These are phyloP conservation scores for Pichia gijzeniarum DNA, from an alignment of 805 yeast species.

Conservation along the genomic window DNA sequence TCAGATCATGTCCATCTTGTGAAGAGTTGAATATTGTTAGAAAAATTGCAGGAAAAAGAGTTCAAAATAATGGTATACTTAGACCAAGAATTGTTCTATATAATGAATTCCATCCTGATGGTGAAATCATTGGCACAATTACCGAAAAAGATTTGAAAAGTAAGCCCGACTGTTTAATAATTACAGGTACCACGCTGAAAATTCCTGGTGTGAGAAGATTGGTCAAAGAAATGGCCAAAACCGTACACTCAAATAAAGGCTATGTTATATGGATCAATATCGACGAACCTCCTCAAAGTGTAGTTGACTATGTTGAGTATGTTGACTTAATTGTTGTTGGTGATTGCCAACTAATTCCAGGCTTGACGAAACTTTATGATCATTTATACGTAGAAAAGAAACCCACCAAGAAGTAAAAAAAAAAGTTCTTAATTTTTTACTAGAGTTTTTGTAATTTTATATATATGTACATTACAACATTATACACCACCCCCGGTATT, in stretches of 20 bases:
- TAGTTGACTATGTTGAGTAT: slow-evolving; percentile 42
- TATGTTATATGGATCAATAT: slow-evolving; percentile 56
- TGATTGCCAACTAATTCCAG: slow-evolving; percentile 55
- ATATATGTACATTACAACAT: not conserved
- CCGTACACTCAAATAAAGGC: slow-evolving; percentile 51
- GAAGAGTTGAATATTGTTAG: slow-evolving; percentile 51
- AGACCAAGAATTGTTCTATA: slow-evolving; percentile 65
- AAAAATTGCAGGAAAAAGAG: slow-evolving; percentile 54
- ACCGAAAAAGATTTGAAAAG: slow-evolving; percentile 58
- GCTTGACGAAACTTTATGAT: slow-evolving; percentile 22
- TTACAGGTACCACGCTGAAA: slow-evolving; percentile 80
- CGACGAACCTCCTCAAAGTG: slow-evolving; percentile 47
- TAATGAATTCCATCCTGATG: slow-evolving; percentile 79
- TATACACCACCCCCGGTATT: too few species aligned
- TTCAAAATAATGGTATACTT: slow-evolving; percentile 54
- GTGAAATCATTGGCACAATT: slow-evolving; percentile 76
- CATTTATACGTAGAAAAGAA: slow-evolving; percentile 12
- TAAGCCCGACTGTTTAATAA: slow-evolving; percentile 70
- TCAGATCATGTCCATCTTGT: slow-evolving; percentile 63
- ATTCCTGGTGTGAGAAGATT: slow-evolving; percentile 67
- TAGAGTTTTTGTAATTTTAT: too few species aligned
- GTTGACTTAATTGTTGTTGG: slow-evolving; percentile 58
- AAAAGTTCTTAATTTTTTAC: too few species aligned
- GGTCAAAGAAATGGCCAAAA: slow-evolving; percentile 53
- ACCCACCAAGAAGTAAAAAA: not conserved